Evolutionary conservation across 257 asterid species (phyloP).

Genomic region (Solanum pennellii): DNA sequence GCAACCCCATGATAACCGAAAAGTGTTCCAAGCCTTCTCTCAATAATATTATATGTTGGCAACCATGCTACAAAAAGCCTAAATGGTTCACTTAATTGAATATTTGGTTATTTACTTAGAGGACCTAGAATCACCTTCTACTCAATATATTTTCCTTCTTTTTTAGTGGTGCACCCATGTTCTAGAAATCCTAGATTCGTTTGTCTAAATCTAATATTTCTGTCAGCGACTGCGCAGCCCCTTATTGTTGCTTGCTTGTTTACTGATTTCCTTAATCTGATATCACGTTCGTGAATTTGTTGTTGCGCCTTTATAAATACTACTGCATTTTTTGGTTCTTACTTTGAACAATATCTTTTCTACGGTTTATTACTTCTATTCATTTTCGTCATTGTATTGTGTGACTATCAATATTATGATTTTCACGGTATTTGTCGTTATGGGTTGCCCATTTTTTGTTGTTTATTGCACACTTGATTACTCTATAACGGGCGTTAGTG

Average conservation of each 20-base stretch:
- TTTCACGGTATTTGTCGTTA: neutral
- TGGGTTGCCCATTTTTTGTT: neutral
- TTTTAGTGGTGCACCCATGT: neutral
- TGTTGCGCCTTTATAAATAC: too few relatives aligned
- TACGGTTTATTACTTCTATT: too few relatives aligned
- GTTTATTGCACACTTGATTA: neutral
- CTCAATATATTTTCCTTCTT: too few relatives aligned
- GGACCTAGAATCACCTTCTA: neutral
- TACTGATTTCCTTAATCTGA: neutral
- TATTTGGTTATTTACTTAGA: neutral
- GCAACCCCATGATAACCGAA: neutral
- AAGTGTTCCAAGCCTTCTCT: neutral
- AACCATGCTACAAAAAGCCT: neutral
- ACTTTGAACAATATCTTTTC: too few relatives aligned
- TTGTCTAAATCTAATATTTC: neutral
- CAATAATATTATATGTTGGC: neutral
- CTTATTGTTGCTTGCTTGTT: neutral
- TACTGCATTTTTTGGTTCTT: too few relatives aligned
- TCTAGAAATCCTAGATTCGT: neutral
- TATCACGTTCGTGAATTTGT: too few relatives aligned
- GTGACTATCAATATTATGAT: neutral
- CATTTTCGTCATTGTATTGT: neutral
- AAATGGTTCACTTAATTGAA: neutral
- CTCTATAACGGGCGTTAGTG: neutral
- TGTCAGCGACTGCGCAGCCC: neutral